Conservation (phyloP, 1,284 basidiomycete genomes). For the Cutaneotrichosporon sp. region DNA sequence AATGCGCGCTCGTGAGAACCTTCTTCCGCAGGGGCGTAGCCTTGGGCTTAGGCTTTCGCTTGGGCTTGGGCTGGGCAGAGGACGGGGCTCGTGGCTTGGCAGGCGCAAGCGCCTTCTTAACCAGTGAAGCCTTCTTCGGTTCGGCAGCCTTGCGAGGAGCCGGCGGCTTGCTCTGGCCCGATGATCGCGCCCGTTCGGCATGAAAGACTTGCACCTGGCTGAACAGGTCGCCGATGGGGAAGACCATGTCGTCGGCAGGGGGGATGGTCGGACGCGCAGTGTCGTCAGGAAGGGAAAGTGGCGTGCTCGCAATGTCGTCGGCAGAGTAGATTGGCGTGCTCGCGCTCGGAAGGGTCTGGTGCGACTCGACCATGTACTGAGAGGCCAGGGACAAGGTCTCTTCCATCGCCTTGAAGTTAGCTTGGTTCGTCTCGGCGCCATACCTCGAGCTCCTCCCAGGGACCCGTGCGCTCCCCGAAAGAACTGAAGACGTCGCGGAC, state of each 20-base stretch:
- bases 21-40: background rate
- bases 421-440: too few relatives aligned
- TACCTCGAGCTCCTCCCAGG: background rate
- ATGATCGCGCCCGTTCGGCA: too few relatives aligned
- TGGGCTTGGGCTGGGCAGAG: background rate
- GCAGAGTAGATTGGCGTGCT: too few relatives aligned
- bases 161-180: background rate
- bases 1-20: background rate
- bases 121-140: background rate
- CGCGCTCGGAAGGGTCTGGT: too few relatives aligned
- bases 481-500: background rate
- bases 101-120: background rate
- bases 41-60: conserved; percentile 7
- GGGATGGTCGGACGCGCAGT: too few relatives aligned
- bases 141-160: too few relatives aligned
- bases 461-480: background rate
- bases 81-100: background rate
- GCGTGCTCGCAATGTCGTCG: too few relatives aligned
- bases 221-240: background rate
- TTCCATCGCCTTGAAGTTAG: too few relatives aligned
- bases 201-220: too few relatives aligned
- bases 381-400: too few relatives aligned
- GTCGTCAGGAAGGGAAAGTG: too few relatives aligned
- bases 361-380: too few relatives aligned
- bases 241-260: background rate